Base-by-base conservation (phyloP, 805 yeast genomes). In the Ogataea naganishii region DNA sequence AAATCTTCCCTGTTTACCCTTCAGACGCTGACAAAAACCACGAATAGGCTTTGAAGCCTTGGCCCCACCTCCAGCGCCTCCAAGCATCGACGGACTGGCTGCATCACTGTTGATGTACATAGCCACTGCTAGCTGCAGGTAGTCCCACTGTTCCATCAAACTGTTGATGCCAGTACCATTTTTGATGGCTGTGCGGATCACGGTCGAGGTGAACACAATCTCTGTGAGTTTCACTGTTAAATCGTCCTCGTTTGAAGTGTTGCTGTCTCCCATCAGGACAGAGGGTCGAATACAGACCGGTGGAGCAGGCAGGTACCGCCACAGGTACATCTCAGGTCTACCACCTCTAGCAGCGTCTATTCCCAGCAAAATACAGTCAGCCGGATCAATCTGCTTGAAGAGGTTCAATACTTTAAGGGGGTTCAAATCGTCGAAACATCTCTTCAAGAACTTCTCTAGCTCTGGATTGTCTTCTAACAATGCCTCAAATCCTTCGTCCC, bases 91-190 rank as follows among this genome's bases (percentile, higher is more conserved):
- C 10, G 88, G 86, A 33, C 79, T 75, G 11, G 88, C 92, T 18
- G 95, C 80, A 57, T 92, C 99, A 1, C 96, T 84, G 54, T 92
- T 92, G 46, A 92, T 92, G 53, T 92, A 92, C 85, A 92, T 83
- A 14, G 98, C 99, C 27, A 92, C 88, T 1, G 95, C 82, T 30
- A 92, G 66, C 58, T 92, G 99, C 41, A 92, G 60, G 51, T 84
- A 92, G 50, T 92, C 99, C 99, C 99, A 92, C 50, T 92, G 98
- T 49, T 89, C 97, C 96, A 92, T 88, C 58, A 92, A 66, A 46
- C 84, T 84, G 40, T 85, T 83, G 47, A 94, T 78, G 11, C 96
- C 75, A 38, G 89, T 83, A 35, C 98, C 98, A 51, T 86, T 89
- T 39, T 88, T 95, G 30, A 92, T 74, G 36, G 96, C 98, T 0